phyloP scores from a whole-genome alignment of 352 stramenopile genomes.

The Pythium periplocum region DNA sequence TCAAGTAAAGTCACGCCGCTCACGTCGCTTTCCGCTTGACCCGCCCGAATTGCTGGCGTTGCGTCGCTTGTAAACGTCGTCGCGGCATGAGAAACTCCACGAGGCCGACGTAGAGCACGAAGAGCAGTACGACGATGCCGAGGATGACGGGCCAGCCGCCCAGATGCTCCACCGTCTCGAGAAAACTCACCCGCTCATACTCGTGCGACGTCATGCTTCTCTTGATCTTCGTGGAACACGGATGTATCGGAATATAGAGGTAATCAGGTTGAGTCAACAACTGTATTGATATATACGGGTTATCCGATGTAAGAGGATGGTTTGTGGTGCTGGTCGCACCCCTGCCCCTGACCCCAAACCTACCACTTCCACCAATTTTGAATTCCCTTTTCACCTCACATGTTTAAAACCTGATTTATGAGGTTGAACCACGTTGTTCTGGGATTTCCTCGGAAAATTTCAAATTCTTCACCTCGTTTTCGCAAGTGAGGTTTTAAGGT shows the following conservation, averaged over 20 bases:
- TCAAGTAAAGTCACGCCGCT: not conserved
- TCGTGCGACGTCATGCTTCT: too few species aligned
- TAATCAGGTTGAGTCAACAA: not conserved
- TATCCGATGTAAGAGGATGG: conserved; percentile 4
- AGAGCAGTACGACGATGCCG: conserved; percentile 13
- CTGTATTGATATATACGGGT: not conserved
- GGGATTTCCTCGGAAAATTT: conserved; percentile 1
- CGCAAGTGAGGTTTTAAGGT: conserved; percentile 6
- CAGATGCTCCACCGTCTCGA: conserved; percentile 22
- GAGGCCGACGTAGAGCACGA: conserved; percentile 17
- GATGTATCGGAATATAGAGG: not conserved
- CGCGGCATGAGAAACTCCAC: conserved; percentile 21
- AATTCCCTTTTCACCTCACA: conserved; percentile 5
- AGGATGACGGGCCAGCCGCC: conserved; percentile 12
- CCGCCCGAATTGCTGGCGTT: not conserved
- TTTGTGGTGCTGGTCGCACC: conserved; percentile 7
- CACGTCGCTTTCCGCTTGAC: conserved; percentile 2
- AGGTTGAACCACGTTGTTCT: not conserved
- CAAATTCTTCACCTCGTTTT: conserved; percentile 6
- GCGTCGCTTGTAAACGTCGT: conserved; percentile 5
- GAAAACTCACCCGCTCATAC: conserved; percentile 10
- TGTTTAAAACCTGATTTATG: conserved; percentile 1
- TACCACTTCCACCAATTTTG: conserved; percentile 9
- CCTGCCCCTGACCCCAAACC: conserved; percentile 18
- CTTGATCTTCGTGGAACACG: not conserved